Base-by-base conservation (phyloP, 2,329 filamentous ascomycete genomes). In the Chrysoporthe deuterocubensis region DNA sequence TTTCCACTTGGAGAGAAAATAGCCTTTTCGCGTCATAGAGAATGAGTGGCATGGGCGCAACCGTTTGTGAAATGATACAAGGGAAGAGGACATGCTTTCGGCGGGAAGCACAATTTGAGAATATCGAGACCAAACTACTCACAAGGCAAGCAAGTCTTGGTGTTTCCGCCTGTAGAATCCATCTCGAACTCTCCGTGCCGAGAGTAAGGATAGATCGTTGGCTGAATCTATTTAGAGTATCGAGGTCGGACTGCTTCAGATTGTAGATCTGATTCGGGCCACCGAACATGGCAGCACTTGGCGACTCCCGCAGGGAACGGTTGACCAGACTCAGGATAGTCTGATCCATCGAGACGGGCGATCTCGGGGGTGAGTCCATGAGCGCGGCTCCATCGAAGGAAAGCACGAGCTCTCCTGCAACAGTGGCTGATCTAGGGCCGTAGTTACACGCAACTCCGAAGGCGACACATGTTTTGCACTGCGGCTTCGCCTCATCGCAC, bases 401-500 rank as follows among this genome's bases (percentile, higher is more conserved):
- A 18, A 78, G 71, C 64, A 81, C 75, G 37, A 81, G 72, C 37
- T 77, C 74, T 37, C 70, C 71, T 18, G 69, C 65, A 14, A 68
- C 65, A 61, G 40, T 58, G 40, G 40, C 37, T 2, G 66, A 65
- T 1, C 26, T 56, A 21, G 74, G 69, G 9, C 80, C 77, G 70
- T 84, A 87, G 66, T 80, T 80, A 75, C 85, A 87, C 9, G 78
- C 74, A 3, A 85, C 82, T 18, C 83, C 80, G 64, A 80, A 85
- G 1, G 76, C 71, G 13, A 75, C 61, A 71, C 86, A 88, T 67
- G 81, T 83, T 44, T 77, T 75, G 71, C 85, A 88, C 0, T 73
- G 70, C 0, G 85, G 86, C 52, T 78, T 82, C 2, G 72, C 71
- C 72, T 88, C 85, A 71, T 88, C 86, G 69, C 86, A 89, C 84